phyloP scores from a whole-genome alignment of 116 monocot species.

The Trichopus zeylanicus region DNA sequence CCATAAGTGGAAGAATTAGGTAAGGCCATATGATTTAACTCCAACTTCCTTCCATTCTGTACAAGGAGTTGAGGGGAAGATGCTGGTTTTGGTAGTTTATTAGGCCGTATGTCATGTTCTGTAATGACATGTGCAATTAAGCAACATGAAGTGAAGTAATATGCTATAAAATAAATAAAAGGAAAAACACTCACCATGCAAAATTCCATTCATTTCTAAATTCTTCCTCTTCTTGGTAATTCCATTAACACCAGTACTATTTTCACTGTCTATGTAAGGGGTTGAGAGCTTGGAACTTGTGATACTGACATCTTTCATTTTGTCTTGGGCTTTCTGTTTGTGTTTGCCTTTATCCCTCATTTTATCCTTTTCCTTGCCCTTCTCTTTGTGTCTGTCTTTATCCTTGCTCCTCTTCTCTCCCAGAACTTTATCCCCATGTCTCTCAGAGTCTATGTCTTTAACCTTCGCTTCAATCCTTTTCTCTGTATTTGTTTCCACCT shows the following conservation, averaged over 20 bases:
- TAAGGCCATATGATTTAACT: constrained; percentile 6
- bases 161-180: background rate
- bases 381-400: constrained; percentile 30
- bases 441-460: constrained; percentile 11
- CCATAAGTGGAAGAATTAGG: constrained; percentile 11
- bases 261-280: constrained; percentile 9
- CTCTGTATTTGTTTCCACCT: constrained; percentile 14
- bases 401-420: constrained; percentile 38
- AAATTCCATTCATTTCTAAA: constrained; percentile 31
- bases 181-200: constrained; percentile 33
- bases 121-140: constrained; percentile 13
- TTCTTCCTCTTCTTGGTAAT: constrained; percentile 43
- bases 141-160: background rate
- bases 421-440: constrained; percentile 12
- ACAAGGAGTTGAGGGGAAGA: constrained; percentile 12
- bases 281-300: constrained; percentile 11
- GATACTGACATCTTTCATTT: too few species aligned
- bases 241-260: constrained; percentile 8
- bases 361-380: constrained; percentile 32
- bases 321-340: constrained; percentile 11
- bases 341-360: constrained; percentile 11
- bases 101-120: constrained; percentile 34
- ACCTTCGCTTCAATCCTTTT: constrained; percentile 12
- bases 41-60: constrained; percentile 31
- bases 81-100: constrained; percentile 23